phyloP scores from a whole-genome alignment of 2,329 filamentous ascomycete species.

The Alternaria burnsii region DNA sequence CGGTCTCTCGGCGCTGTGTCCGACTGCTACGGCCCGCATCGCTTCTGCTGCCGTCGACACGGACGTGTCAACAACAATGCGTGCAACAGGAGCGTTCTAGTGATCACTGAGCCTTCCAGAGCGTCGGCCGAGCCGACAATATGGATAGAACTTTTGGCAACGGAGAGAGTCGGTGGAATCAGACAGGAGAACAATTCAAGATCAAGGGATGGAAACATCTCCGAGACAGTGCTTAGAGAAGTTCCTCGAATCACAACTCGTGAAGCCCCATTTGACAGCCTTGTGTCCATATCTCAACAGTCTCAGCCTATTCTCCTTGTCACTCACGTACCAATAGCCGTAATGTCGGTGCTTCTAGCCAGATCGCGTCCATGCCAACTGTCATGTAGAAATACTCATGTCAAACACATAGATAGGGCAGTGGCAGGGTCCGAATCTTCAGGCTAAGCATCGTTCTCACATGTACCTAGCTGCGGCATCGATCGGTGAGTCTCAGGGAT shows the following conservation, averaged over 20 bases:
- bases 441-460: constrained; percentile 2
- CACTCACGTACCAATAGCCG: constrained; percentile 5
- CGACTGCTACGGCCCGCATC: constrained; percentile 1
- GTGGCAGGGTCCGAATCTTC: constrained; percentile 2
- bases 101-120: background rate
- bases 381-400: constrained; percentile 6
- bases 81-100: background rate
- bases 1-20: background rate
- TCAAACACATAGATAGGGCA: constrained; percentile 14
- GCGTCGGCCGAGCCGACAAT: background rate
- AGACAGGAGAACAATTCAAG: background rate
- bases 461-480: background rate
- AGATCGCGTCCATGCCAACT: background rate
- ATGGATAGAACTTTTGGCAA: background rate
- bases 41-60: background rate
- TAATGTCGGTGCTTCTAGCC: background rate
- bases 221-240: background rate
- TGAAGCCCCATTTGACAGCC: background rate
- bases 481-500: constrained; percentile 11
- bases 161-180: background rate
- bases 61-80: background rate
- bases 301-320: constrained; percentile 10
- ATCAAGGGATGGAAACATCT: background rate
- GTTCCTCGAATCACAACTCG: constrained; percentile 1
- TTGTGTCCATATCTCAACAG: constrained; percentile 5